Evolutionary conservation across 768 basidiomycete genomes (phyloP).

Genomic region (Leccinellum rugosiceps): DNA sequence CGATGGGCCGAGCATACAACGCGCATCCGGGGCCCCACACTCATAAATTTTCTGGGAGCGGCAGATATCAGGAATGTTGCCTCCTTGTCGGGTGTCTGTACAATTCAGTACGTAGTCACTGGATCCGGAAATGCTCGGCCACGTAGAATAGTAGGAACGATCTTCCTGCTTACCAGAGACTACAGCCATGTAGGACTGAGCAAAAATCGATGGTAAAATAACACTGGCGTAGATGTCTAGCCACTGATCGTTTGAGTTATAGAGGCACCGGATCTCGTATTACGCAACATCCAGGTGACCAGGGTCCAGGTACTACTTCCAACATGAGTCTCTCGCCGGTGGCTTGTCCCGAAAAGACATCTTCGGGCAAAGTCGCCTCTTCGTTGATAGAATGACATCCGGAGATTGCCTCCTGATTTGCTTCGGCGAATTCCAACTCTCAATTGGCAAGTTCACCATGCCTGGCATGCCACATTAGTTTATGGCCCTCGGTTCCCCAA

Average conservation of each 20-base stretch:
- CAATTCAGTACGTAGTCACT: too few relatives aligned
- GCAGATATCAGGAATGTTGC: too few relatives aligned
- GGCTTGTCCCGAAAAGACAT: slow-evolving; percentile 22
- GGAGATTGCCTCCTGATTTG: slow-evolving; percentile 7
- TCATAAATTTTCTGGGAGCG: too few relatives aligned
- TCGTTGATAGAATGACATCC: slow-evolving; percentile 1
- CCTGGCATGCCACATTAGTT: background rate
- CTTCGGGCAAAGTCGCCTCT: slow-evolving; percentile 17
- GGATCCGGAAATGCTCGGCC: too few relatives aligned
- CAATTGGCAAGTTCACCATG: slow-evolving; percentile 7
- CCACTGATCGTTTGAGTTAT: background rate
- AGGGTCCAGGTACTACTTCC: background rate
- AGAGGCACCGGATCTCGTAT: background rate
- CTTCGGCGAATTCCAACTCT: slow-evolving; percentile 21
- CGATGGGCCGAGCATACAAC: background rate
- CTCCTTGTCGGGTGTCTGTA: too few relatives aligned
- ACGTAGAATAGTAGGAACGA: too few relatives aligned
- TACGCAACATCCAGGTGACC: background rate
- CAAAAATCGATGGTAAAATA: background rate
- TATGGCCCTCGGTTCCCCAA: background rate
- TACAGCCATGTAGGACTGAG: background rate
- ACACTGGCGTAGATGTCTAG: background rate
- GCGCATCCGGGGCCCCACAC: too few relatives aligned
- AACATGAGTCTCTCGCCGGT: background rate
- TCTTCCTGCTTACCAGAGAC: too few relatives aligned